Percentiles rank a stretch among this genome's conserved stretches.
Conservation (phyloP, 495 filamentous ascomycete species). For the Neurospora sp. region DNA sequence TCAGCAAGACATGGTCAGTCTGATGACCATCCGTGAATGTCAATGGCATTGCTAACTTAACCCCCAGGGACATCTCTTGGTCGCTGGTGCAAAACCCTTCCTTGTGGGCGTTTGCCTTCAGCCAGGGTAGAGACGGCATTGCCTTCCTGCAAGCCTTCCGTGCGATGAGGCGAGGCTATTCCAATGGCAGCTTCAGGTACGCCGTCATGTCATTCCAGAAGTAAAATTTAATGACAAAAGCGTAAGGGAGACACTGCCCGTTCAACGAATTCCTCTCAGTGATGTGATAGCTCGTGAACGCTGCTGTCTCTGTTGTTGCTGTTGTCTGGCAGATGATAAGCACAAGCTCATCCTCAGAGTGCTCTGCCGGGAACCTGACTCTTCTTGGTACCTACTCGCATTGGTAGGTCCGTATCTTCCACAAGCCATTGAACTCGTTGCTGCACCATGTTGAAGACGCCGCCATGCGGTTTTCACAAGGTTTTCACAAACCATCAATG, state of each 20-base stretch:
- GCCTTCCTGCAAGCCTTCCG: slow-evolving; percentile 50
- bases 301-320: background rate
- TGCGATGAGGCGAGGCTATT: slow-evolving; percentile 48
- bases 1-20: slow-evolving; percentile 48
- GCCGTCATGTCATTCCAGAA: slow-evolving; percentile 48
- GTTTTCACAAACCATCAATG: too few species aligned
- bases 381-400: background rate
- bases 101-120: slow-evolving; percentile 47
- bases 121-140: slow-evolving; percentile 46
- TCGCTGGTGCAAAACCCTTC: slow-evolving; percentile 43
- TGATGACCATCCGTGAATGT: too few species aligned
- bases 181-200: slow-evolving; percentile 46
- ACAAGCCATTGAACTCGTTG: background rate
- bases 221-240: background rate
- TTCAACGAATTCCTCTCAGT: background rate
- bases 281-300: background rate
- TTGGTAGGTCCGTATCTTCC: background rate
- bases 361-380: background rate
- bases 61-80: slow-evolving; percentile 50
- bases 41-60: too few species aligned
- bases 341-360: background rate
- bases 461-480: background rate
- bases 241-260: background rate
- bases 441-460: background rate
- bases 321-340: background rate